Evolutionary conservation across 2,329 filamentous ascomycete species (phyloP).

Genomic region (Penicillium rolfsii): DNA sequence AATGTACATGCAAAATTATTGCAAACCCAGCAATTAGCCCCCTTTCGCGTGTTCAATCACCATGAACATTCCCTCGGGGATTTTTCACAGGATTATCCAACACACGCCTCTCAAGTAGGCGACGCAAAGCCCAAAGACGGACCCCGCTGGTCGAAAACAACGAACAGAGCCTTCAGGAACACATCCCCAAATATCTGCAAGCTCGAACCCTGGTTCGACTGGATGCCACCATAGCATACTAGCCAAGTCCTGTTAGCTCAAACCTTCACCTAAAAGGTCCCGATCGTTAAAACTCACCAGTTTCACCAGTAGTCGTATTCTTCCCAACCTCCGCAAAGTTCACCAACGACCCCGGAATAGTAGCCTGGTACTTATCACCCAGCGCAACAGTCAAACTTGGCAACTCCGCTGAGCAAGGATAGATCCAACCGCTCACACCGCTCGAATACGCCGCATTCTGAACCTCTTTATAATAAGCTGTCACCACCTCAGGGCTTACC

Average conservation of each 20-base stretch:
- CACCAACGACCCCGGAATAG: constrained; percentile 59
- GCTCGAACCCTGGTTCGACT: constrained; percentile 59
- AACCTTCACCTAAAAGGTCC: neutral
- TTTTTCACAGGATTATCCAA: neutral
- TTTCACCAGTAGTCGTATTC: constrained; percentile 45
- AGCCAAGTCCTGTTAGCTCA: constrained; percentile 7
- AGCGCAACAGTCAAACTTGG: constrained; percentile 62
- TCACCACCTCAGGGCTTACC: constrained; percentile 59
- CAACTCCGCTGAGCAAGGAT: constrained; percentile 58
- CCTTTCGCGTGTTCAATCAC: neutral
- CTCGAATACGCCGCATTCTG: constrained; percentile 53
- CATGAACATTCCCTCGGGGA: neutral
- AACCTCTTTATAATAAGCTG: constrained; percentile 63
- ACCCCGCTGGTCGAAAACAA: constrained; percentile 59
- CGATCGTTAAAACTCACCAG: constrained; percentile 37
- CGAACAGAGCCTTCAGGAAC: constrained; percentile 63
- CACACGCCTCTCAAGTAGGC: constrained; percentile 32
- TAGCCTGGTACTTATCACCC: constrained; percentile 53
- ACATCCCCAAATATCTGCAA: constrained; percentile 65
- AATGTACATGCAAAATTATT: constrained; percentile 12
- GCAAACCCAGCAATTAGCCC: neutral
- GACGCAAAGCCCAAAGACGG: constrained; percentile 58
- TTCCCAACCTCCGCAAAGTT: constrained; percentile 58
- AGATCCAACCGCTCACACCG: constrained; percentile 56
- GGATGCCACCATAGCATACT: constrained; percentile 63